Percentiles rank a stretch among this genome's conserved stretches.
phyloP scores from a whole-genome alignment of 805 yeast species.

The Wickerhamomyces rabaulensis region DNA sequence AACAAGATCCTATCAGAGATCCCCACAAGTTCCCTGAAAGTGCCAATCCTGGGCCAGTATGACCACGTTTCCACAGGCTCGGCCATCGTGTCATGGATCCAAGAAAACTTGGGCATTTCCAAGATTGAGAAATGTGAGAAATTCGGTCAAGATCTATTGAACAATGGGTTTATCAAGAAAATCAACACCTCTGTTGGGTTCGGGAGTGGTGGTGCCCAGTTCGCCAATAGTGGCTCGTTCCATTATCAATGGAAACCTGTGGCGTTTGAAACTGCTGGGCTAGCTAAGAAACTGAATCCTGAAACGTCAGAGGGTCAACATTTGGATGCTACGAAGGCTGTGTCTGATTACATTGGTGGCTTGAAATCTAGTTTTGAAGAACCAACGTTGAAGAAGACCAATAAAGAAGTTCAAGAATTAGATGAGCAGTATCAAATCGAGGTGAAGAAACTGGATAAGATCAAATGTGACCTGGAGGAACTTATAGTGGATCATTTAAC shows the following conservation, averaged over 20 bases:
- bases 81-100: conserved; percentile 55
- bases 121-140: conserved; percentile 57
- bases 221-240: conserved; percentile 71
- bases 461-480: conserved; percentile 73
- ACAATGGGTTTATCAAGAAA: conserved; percentile 51
- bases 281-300: conserved; percentile 18
- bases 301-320: conserved; percentile 4
- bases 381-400: conserved; percentile 44
- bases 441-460: conserved; percentile 54
- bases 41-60: conserved; percentile 67
- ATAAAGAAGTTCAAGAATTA: conserved; percentile 50
- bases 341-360: conserved; percentile 18
- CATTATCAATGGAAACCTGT: conserved; percentile 76
- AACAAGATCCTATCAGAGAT: conserved; percentile 40
- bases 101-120: conserved; percentile 36
- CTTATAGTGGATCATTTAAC: conserved; percentile 62
- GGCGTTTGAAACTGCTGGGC: conserved; percentile 52
- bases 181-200: conserved; percentile 56
- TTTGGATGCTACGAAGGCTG: conserved; percentile 13
- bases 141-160: conserved; percentile 68
- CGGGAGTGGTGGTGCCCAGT: conserved; percentile 65
- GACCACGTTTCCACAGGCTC: conserved; percentile 58
- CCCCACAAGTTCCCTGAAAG: conserved; percentile 49
- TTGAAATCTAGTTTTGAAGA: conserved; percentile 37
- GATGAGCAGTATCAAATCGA: conserved; percentile 52